phyloP scores from a whole-genome alignment of 169 alveolate species.

The Plasmodium adleri region DNA sequence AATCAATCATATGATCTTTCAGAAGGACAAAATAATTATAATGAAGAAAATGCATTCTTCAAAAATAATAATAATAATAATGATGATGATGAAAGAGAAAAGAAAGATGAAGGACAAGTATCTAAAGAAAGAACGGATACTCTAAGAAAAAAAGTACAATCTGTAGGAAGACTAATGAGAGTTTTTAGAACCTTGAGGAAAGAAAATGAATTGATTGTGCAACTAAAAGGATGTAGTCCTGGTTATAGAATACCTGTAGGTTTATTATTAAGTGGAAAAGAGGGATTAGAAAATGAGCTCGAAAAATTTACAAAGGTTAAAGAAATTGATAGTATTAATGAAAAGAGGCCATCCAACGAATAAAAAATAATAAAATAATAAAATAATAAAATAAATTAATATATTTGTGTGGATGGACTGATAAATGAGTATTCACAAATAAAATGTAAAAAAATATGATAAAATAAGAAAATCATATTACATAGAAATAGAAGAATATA shows the following conservation, averaged over 20 bases:
- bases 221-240: constrained; percentile 95
- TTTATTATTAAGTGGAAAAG: constrained; percentile 91
- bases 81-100: background rate
- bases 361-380: constrained; percentile 2
- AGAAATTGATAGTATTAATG: constrained; percentile 87
- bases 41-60: background rate
- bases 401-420: background rate
- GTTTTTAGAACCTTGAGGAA: constrained; percentile 89
- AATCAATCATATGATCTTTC: background rate
- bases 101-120: constrained; percentile 25
- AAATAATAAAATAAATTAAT: background rate
- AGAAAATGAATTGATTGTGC: constrained; percentile 92
- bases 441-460: too few species aligned
- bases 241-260: constrained; percentile 97
- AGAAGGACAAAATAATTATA: too few species aligned
- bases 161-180: constrained; percentile 86
- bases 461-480: too few species aligned
- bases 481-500: too few species aligned
- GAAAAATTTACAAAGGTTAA: constrained; percentile 86
- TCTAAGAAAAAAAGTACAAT: constrained; percentile 90
- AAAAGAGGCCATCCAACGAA: constrained; percentile 84
- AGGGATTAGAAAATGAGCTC: constrained; percentile 90
- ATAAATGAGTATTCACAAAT: too few species aligned
- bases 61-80: background rate
- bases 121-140: constrained; percentile 88